phyloP scores from a whole-genome alignment of 1,139 yeast species.

The Debaryomyces psychrophilus region DNA sequence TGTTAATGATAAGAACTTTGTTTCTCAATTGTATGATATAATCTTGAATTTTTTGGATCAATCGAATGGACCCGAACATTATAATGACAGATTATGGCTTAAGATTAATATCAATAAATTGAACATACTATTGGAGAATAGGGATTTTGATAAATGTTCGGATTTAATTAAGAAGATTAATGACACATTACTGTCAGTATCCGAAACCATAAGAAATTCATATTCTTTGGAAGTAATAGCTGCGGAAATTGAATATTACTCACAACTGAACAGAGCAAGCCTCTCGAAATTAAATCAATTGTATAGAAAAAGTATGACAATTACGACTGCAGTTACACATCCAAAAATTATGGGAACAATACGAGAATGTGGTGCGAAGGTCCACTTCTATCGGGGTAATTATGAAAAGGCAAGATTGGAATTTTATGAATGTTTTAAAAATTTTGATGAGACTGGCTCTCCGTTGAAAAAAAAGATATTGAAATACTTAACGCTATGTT shows the following conservation, averaged over 20 bases:
- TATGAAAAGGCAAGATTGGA: slow-evolving; percentile 65
- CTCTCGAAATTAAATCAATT: slow-evolving; percentile 46
- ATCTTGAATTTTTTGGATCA: slow-evolving; percentile 27
- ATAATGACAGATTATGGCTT: slow-evolving; percentile 58
- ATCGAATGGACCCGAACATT: slow-evolving; percentile 18
- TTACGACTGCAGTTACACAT: slow-evolving; percentile 71
- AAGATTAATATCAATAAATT: slow-evolving; percentile 58
- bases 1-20: slow-evolving; percentile 31
- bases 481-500: slow-evolving; percentile 64
- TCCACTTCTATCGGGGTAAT: slow-evolving; percentile 62
- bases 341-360: slow-evolving; percentile 73
- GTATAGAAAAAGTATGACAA: slow-evolving; percentile 50
- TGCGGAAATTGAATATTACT: slow-evolving; percentile 58
- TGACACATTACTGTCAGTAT: slow-evolving; percentile 35
- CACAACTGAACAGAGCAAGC: slow-evolving; percentile 33
- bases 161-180: slow-evolving; percentile 46
- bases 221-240: slow-evolving; percentile 67
- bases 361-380: slow-evolving; percentile 74
- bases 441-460: slow-evolving; percentile 80
- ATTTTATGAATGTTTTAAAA: slow-evolving; percentile 74
- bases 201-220: slow-evolving; percentile 49
- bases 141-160: slow-evolving; percentile 39
- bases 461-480: slow-evolving; percentile 56
- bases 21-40: slow-evolving; percentile 33
- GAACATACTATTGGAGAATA: slow-evolving; percentile 46